These are phyloP conservation scores for Phytophthora hibernalis DNA, from an alignment of 352 stramenopile species.

Conservation along the genomic window DNA sequence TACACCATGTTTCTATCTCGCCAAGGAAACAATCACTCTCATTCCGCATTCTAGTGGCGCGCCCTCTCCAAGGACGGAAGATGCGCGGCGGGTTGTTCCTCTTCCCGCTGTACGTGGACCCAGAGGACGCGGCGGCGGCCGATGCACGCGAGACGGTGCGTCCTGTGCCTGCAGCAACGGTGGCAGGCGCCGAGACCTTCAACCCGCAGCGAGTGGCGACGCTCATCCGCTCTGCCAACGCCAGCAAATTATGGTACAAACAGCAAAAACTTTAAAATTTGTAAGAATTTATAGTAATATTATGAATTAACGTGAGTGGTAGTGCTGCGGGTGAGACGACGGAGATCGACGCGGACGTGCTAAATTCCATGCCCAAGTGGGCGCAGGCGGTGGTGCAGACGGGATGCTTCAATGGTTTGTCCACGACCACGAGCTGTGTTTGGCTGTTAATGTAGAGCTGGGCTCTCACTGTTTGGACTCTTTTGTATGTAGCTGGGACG, in stretches of 20 bases:
- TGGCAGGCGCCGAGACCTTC: slow-evolving; percentile 21
- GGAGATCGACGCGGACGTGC: slow-evolving; percentile 40
- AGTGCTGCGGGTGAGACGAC: slow-evolving; percentile 30
- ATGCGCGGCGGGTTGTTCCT: slow-evolving; percentile 70
- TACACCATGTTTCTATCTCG: background rate
- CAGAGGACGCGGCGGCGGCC: slow-evolving; percentile 34
- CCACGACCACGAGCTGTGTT: background rate
- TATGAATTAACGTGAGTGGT: background rate
- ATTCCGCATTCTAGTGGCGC: slow-evolving; percentile 30
- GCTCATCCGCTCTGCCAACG: slow-evolving; percentile 46
- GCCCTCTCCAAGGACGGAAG: slow-evolving; percentile 5
- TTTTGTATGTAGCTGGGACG: slow-evolving; percentile 9
- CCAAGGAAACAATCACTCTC: slow-evolving; percentile 34
- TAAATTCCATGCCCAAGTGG: slow-evolving; percentile 63
- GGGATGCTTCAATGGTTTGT: slow-evolving; percentile 57
- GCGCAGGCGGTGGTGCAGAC: slow-evolving; percentile 58
- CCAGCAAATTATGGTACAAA: slow-evolving; percentile 48
- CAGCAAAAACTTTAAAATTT: slow-evolving; percentile 4
- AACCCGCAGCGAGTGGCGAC: slow-evolving; percentile 49
- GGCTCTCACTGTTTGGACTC: slow-evolving; percentile 7
- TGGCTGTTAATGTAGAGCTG: background rate
- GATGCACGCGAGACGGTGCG: slow-evolving; percentile 33
- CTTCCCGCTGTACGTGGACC: slow-evolving; percentile 59
- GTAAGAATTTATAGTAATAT: slow-evolving; percentile 1
- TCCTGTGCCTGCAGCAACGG: slow-evolving; percentile 20